These are phyloP conservation scores for Nakazawaea populi DNA, from an alignment of 805 yeast genomes.

Conservation along the genomic window DNA sequence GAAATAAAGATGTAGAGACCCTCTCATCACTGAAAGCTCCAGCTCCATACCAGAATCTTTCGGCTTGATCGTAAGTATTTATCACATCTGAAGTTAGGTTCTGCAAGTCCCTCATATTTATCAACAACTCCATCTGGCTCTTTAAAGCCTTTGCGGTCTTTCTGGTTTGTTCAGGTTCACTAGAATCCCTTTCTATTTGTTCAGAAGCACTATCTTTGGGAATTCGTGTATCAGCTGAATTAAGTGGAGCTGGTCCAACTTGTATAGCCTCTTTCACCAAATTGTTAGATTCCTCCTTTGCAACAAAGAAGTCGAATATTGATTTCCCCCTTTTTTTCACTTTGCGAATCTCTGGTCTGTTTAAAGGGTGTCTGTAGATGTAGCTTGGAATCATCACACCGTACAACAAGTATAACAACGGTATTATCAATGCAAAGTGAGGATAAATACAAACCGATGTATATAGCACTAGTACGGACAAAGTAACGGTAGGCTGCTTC, in stretches of 20 bases:
- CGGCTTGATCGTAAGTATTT: constrained; percentile 41
- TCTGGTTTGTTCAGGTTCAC: background rate
- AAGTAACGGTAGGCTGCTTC: constrained; percentile 68
- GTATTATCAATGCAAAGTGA: constrained; percentile 56
- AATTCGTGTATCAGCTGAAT: constrained; percentile 12
- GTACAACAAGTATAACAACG: constrained; percentile 47
- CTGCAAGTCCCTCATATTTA: constrained; percentile 73
- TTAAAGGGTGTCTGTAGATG: constrained; percentile 58
- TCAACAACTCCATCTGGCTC: constrained; percentile 33
- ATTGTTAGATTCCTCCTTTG: constrained; percentile 11
- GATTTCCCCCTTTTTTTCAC: constrained; percentile 50
- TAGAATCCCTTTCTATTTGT: constrained; percentile 4
- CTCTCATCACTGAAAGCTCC: constrained; percentile 71
- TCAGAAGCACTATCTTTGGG: constrained; percentile 10
- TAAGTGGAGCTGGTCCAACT: constrained; percentile 6
- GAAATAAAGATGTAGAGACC: constrained; percentile 53
- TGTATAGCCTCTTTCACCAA: constrained; percentile 14
- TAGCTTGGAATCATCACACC: constrained; percentile 70
- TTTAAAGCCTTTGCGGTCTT: constrained; percentile 5
- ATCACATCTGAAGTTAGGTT: constrained; percentile 53
- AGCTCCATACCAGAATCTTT: constrained; percentile 50
- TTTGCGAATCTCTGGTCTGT: constrained; percentile 35
- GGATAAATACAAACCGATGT: constrained; percentile 72
- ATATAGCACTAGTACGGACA: constrained; percentile 51
- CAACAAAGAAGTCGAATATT: constrained; percentile 31